Conservation (phyloP, 164 flowering plant species). For the Hamamelis virginiana region DNA sequence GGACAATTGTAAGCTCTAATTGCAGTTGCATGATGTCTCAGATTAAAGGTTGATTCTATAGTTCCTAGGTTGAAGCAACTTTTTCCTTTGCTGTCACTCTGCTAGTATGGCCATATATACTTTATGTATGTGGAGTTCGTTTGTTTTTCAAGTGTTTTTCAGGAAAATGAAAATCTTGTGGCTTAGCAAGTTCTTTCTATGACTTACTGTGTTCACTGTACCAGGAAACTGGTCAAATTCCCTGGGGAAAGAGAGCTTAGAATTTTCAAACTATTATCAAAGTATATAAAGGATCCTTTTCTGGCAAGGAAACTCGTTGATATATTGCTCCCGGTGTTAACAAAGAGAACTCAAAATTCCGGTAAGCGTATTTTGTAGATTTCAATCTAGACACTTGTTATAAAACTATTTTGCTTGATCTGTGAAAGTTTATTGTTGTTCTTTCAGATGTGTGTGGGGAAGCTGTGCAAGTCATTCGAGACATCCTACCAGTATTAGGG, state of each 20-base stretch:
- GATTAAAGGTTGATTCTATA: background rate
- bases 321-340: slow-evolving; percentile 61
- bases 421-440: background rate
- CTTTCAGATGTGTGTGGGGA: slow-evolving; percentile 55
- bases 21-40: background rate
- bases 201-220: background rate
- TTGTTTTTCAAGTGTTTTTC: background rate
- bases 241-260: slow-evolving; percentile 56
- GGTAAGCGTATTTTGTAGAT: slow-evolving; percentile 39
- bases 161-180: background rate
- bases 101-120: background rate
- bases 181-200: background rate
- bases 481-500: slow-evolving; percentile 46
- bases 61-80: too few species aligned
- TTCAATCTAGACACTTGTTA: background rate
- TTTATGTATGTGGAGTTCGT: background rate
- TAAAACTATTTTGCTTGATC: background rate
- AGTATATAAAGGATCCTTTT: slow-evolving; percentile 50
- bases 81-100: background rate
- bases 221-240: slow-evolving; percentile 51
- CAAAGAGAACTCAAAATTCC: slow-evolving; percentile 37
- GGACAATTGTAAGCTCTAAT: background rate
- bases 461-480: slow-evolving; percentile 54
- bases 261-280: slow-evolving; percentile 59
- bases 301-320: slow-evolving; percentile 58